phyloP scores from a whole-genome alignment of 192 early-diverging fungal genomes.

The Thamnidium elegans region DNA sequence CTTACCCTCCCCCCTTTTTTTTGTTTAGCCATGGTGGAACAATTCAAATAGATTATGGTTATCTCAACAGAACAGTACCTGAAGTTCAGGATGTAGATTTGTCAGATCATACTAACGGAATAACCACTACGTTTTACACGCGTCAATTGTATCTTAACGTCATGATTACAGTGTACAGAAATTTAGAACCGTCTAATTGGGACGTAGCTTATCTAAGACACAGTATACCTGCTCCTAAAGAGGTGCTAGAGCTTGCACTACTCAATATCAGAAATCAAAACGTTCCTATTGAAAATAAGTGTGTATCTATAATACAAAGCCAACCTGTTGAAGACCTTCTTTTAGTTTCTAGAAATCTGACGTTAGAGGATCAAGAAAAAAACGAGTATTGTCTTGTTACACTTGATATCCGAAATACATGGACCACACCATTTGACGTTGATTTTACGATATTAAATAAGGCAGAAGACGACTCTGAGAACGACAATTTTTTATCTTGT shows the following conservation, averaged over 20 bases:
- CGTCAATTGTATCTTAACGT: slow-evolving; percentile 66
- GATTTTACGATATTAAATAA: slow-evolving; percentile 67
- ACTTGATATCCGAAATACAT: slow-evolving; percentile 73
- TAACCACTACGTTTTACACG: slow-evolving; percentile 50
- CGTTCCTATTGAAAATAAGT: too few species aligned
- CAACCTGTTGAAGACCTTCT: slow-evolving; percentile 15
- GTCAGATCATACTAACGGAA: not conserved
- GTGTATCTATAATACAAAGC: not conserved
- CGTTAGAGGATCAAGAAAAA: slow-evolving; percentile 23
- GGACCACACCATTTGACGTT: slow-evolving; percentile 72
- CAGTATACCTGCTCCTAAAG: not conserved
- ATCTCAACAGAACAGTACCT: slow-evolving; percentile 38
- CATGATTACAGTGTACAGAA: slow-evolving; percentile 64
- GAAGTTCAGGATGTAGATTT: not conserved
- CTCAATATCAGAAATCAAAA: not conserved
- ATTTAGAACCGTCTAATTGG: slow-evolving; percentile 60
- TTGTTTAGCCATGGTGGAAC: slow-evolving; percentile 58
- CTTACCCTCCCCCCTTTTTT: not conserved
- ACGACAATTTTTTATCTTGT: not conserved
- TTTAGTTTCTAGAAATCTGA: slow-evolving; percentile 4
- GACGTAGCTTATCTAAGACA: slow-evolving; percentile 59
- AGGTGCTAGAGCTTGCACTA: not conserved
- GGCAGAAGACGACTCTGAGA: slow-evolving; percentile 9
- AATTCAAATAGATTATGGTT: slow-evolving; percentile 72
- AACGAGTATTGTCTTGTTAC: slow-evolving; percentile 74